Percentiles rank a stretch among this genome's conserved stretches.
phyloP scores from a whole-genome alignment of 2,329 filamentous ascomycete genomes.

The Myriangium duriaei region DNA sequence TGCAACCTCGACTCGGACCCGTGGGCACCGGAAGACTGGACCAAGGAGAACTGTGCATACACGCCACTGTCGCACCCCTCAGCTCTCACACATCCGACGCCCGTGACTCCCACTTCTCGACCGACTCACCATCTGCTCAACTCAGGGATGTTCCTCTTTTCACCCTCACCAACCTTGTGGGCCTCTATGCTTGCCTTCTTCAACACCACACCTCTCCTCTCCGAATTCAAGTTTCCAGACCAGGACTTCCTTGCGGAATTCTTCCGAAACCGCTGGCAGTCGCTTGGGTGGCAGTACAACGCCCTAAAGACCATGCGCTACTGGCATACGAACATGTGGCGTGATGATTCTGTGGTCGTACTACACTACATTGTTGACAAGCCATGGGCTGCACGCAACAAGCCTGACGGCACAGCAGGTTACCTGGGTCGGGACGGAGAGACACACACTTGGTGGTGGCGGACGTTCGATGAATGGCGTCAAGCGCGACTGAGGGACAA shows the following conservation, averaged over 20 bases:
- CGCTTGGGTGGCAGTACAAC: conserved; percentile 39
- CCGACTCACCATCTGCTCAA: conserved; percentile 38
- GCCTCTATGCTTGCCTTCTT: conserved; percentile 30
- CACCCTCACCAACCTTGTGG: conserved; percentile 29
- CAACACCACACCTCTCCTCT: conserved; percentile 26
- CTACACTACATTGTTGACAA: conserved; percentile 46
- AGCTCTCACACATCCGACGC: conserved; percentile 23
- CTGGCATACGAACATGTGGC: conserved; percentile 40
- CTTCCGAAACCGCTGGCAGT: conserved; percentile 33
- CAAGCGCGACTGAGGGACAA: conserved; percentile 18
- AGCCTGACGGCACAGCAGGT: conserved; percentile 32
- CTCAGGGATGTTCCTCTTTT: conserved; percentile 40
- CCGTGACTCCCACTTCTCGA: conserved; percentile 20
- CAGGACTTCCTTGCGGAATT: conserved; percentile 42
- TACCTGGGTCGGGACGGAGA: conserved; percentile 39
- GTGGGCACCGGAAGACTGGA: conserved; percentile 40
- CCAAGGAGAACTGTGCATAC: conserved; percentile 36
- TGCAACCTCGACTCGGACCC: conserved; percentile 39
- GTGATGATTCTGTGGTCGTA: conserved; percentile 35
- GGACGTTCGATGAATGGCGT: conserved; percentile 32
- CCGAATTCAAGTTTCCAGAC: conserved; percentile 39
- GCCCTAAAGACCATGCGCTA: conserved; percentile 43
- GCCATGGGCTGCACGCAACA: conserved; percentile 37
- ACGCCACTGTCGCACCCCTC: conserved; percentile 28
- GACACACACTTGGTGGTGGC: conserved; percentile 44